Evolutionary conservation across 2,329 filamentous ascomycete genomes (phyloP).

Genomic region (Alternaria panax): DNA sequence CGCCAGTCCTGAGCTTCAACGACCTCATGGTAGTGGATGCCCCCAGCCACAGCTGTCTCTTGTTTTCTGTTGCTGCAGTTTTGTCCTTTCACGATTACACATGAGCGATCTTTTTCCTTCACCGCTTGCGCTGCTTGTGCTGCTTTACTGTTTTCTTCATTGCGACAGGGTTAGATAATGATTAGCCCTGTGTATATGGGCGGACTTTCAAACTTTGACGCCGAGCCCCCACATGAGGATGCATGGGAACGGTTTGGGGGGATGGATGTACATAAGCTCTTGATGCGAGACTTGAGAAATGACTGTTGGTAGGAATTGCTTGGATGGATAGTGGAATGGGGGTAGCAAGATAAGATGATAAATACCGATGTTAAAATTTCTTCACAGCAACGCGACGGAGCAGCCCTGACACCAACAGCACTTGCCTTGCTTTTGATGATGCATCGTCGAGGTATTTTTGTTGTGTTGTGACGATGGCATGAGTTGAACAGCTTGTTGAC

Average conservation of each 20-base stretch:
- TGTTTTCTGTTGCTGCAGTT: background rate
- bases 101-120: background rate
- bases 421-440: background rate
- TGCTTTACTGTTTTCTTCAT: background rate
- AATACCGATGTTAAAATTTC: background rate
- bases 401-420: background rate
- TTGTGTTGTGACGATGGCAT: too few species aligned
- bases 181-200: background rate
- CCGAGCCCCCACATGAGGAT: background rate
- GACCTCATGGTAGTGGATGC: slow-evolving; percentile 4
- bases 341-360: background rate
- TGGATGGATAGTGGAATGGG: background rate
- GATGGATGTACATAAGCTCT: slow-evolving; percentile 1
- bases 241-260: background rate
- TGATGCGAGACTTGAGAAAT: background rate
- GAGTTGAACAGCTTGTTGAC: too few species aligned
- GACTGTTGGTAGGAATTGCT: background rate
- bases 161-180: slow-evolving; percentile 2
- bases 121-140: background rate
- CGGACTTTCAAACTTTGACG: background rate
- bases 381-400: background rate
- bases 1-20: slow-evolving; percentile 1
- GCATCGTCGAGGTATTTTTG: background rate
- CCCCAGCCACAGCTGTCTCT: background rate
- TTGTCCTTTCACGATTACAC: background rate